Percentiles rank a stretch among this genome's conserved stretches.
Evolutionary conservation across 1,139 yeast species (phyloP).

Genomic region (Lodderomyces orthopsilosis): DNA sequence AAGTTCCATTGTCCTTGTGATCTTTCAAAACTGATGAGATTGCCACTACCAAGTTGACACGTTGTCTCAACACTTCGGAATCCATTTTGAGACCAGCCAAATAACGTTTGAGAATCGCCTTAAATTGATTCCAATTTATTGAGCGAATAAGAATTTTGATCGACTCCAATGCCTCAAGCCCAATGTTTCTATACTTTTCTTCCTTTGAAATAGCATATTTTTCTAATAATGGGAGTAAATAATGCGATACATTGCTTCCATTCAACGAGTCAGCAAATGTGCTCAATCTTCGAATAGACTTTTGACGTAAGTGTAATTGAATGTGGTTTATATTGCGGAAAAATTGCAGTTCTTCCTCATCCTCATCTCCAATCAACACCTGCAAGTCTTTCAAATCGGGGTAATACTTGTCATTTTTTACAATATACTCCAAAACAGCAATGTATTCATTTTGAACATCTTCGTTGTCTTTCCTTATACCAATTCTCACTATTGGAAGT

Average conservation of each 20-base stretch:
- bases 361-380: conserved; percentile 51
- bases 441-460: conserved; percentile 71
- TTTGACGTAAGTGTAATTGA: conserved; percentile 81
- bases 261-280: conserved; percentile 36
- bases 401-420: conserved; percentile 48
- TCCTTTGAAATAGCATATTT: conserved; percentile 62
- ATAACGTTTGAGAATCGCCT: conserved; percentile 72
- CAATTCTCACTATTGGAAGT: conserved; percentile 65
- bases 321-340: conserved; percentile 79
- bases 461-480: conserved; percentile 63
- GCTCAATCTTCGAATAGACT: conserved; percentile 65
- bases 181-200: conserved; percentile 66
- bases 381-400: conserved; percentile 67
- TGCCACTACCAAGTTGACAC: conserved; percentile 62
- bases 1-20: conserved; percentile 17
- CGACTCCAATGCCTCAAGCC: conserved; percentile 68
- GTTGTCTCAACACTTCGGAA: conserved; percentile 53
- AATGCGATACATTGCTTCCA: conserved; percentile 69
- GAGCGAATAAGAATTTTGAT: conserved; percentile 58
- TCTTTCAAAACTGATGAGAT: conserved; percentile 52
- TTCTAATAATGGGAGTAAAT: conserved; percentile 81
- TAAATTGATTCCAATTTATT: conserved; percentile 78
- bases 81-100: conserved; percentile 51
- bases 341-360: conserved; percentile 84
- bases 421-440: conserved; percentile 60